phyloP scores from a whole-genome alignment of 768 basidiomycete species.

The Trametes coccinea region DNA sequence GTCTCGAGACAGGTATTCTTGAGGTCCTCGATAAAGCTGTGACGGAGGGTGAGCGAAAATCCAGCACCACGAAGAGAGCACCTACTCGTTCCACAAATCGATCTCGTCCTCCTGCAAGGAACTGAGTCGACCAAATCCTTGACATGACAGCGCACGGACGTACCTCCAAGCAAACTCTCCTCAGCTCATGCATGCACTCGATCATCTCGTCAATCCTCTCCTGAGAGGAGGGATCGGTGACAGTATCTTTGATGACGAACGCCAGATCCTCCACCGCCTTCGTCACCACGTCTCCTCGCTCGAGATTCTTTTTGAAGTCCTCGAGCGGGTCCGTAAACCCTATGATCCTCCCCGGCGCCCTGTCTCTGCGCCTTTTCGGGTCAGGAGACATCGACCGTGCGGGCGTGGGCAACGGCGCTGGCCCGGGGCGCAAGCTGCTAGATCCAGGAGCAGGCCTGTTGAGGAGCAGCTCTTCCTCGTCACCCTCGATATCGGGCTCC shows the following conservation, averaged over 20 bases:
- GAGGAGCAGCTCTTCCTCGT: conserved; percentile 31
- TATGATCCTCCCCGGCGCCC: conserved; percentile 72
- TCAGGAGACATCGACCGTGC: conserved; percentile 42
- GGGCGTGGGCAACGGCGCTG: conserved; percentile 47
- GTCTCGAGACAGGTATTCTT: conserved; percentile 52
- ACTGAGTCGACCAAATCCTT: background rate
- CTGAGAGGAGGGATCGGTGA: conserved; percentile 67
- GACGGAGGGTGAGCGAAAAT: background rate
- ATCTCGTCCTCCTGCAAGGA: conserved; percentile 72
- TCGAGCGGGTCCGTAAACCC: conserved; percentile 70
- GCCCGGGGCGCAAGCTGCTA: background rate
- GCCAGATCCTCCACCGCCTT: conserved; percentile 85
- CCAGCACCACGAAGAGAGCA: conserved; percentile 13
- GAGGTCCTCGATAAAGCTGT: conserved; percentile 62
- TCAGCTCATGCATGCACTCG: conserved; percentile 68
- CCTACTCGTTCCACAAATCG: conserved; percentile 76
- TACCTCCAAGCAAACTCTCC: conserved; percentile 67
- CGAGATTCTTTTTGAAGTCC: conserved; percentile 75
- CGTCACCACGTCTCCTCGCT: conserved; percentile 73
- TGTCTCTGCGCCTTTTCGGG: conserved; percentile 48
- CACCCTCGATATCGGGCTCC: conserved; percentile 41
- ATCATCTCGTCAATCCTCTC: conserved; percentile 69
- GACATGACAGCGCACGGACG: conserved; percentile 21
- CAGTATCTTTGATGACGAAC: conserved; percentile 67
- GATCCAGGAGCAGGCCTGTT: conserved; percentile 8